Base-by-base conservation (phyloP, 1,139 yeast genomes). In the Taphrina confusa region DNA sequence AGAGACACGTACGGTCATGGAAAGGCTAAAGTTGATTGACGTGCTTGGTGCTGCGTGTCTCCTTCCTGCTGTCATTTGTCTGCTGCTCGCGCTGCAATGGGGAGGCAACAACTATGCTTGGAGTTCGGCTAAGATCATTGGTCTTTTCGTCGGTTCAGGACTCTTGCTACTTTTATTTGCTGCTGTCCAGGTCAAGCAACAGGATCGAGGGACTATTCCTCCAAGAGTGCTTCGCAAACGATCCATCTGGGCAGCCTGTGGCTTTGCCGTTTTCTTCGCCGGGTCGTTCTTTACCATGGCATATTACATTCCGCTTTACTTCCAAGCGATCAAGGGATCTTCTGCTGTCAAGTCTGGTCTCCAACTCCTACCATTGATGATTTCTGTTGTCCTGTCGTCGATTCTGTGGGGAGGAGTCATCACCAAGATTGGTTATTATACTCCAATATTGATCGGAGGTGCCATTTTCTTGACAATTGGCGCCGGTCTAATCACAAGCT, bases 311-410 rank as follows among this genome's bases (percentile, higher is more conserved):
- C 76, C 85, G 2, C 74, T 82, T n/a, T 82, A 80, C 67, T 82
- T 82, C 69, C 86, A 83, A 69, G 80, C 81, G 20, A 75, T 79
- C 31, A 73, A 73, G 62, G 71, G 74, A 59, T 76, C 76, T 20
- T 65, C 74, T 20, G 79, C 88, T 1, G 77, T 80, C 74, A 74
- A 77, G 63, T 80, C 87, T 0, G 87, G 88, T 28, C 72, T 83
- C 46, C 80, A 79, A 64, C 69, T 82, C 63, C 70, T 84, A 28
- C 85, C 88, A 1, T 65, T 78, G 65, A 76, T 84, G 52, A 69
- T 84, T 31, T 71, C 84, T 1, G 79, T 82, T 4, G 77, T 84
- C 4, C 36, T 82, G 3, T 65, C 81, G 0, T 77, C 84, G 0
- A 71, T 80, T 1, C 40, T 70, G 12, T 74, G 76, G 42, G 87